Conservation (phyloP, 139 green algal genomes). For the Chlamydomonas sp. region DNA sequence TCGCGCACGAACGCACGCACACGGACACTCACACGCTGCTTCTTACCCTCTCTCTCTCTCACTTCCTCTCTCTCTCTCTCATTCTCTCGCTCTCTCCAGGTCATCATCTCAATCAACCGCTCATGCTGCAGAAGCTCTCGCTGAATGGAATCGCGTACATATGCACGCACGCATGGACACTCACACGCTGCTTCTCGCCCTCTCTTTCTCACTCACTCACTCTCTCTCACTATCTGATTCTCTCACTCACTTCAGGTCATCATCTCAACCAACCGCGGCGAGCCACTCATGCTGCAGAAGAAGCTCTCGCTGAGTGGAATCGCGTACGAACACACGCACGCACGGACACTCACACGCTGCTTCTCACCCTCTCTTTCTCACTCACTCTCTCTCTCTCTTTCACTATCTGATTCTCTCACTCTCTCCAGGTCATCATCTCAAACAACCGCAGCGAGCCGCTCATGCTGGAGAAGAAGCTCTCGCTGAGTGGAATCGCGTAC, state of each 20-base stretch:
- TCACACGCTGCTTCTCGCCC: too few species aligned
- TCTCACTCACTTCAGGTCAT: constrained; percentile 63
- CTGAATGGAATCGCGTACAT: not conserved
- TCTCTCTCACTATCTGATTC: too few species aligned
- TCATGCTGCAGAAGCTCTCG: not conserved
- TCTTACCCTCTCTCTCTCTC: too few species aligned
- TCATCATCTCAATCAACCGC: not conserved
- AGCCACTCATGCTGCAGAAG: constrained; percentile 84
- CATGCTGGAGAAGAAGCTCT: constrained; percentile 84
- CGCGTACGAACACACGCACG: constrained; percentile 82
- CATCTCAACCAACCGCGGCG: constrained; percentile 79
- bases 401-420: too few species aligned
- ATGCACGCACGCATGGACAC: not conserved
- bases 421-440: constrained; percentile 74
- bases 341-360: too few species aligned
- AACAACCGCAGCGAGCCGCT: constrained; percentile 84
- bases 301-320: constrained; percentile 79
- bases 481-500: constrained; percentile 75
- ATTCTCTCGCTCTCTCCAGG: constrained; percentile 1
- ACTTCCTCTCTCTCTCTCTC: too few species aligned
- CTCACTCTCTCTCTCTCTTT: too few species aligned
- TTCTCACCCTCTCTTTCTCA: too few species aligned
- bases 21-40: too few species aligned
- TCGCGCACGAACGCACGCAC: not conserved
- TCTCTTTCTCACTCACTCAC: too few species aligned